These are phyloP conservation scores for Meira miltonrushii DNA, from an alignment of 1,284 basidiomycete species.

Conservation along the genomic window DNA sequence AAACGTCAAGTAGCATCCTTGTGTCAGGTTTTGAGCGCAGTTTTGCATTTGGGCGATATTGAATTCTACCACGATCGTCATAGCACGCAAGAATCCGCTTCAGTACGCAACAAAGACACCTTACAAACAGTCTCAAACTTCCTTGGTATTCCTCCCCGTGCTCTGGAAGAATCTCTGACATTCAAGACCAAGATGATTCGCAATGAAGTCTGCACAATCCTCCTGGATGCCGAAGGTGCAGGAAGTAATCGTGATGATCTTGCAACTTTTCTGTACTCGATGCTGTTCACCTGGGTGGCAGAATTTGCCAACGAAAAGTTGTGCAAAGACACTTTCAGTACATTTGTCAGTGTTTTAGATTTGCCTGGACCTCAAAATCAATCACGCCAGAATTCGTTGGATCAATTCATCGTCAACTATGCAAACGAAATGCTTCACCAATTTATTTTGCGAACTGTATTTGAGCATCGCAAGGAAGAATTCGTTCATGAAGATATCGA, in stretches of 20 bases:
- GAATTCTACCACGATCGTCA: slow-evolving; percentile 64
- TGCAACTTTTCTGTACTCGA: slow-evolving; percentile 83
- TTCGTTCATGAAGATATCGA: slow-evolving; percentile 80
- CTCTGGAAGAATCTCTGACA: slow-evolving; percentile 76
- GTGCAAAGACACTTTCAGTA: slow-evolving; percentile 53
- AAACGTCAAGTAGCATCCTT: slow-evolving; percentile 89
- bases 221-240: slow-evolving; percentile 88
- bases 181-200: slow-evolving; percentile 89
- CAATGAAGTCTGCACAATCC: slow-evolving; percentile 90
- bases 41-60: slow-evolving; percentile 90
- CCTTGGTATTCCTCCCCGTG: slow-evolving; percentile 71
- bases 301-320: slow-evolving; percentile 92
- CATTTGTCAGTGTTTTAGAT: slow-evolving; percentile 92
- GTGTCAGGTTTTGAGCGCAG: slow-evolving; percentile 87
- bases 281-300: slow-evolving; percentile 93
- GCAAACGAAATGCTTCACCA: slow-evolving; percentile 84
- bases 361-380: slow-evolving; percentile 69
- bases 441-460: slow-evolving; percentile 73
- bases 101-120: slow-evolving; percentile 58
- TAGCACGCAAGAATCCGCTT: slow-evolving; percentile 43
- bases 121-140: slow-evolving; percentile 82
- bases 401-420: slow-evolving; percentile 94
- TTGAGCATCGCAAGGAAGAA: slow-evolving; percentile 73
- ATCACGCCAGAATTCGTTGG: slow-evolving; percentile 78
- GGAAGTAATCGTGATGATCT: slow-evolving; percentile 88